Evolutionary conservation across 805 yeast genomes (phyloP), one percentile per base, ranked within the genome.

Genomic region (Yamadazyma sp.): DNA sequence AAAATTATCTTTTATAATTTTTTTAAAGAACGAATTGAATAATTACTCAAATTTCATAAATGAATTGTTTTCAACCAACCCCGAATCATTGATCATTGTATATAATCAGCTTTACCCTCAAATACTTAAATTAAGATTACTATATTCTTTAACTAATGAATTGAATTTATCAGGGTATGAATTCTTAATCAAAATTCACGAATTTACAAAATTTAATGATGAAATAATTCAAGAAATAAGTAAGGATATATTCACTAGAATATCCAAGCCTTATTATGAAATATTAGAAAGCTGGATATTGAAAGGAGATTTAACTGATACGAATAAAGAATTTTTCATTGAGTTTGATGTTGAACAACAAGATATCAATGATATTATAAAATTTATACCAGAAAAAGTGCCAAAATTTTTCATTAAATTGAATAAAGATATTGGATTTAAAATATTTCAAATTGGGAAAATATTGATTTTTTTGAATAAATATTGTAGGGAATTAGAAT

Each of bases 401-500:
- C 85, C 86, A 0, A 34, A 42, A 6, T 75, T 76, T 43, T 52
- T 78, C 22, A 44, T 69, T 7, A 30, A 39, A 10, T 51, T 45
- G 21, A 50, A 52, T 2, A 44, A 44, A 5, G 53, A 56, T 10
- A 48, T 68, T 2, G 70, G 78, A 3, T 48, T 57, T 16, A 65
- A 70, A 38, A 69, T 80, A 5, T 77, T 65, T 45, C 78, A 81
- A 33, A 77, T 83, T 13, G 98, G 98, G 0, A 79, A 82, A 42
- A 74, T 85, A 5, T 60, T 81, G 5, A 68, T 76, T 7, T 89
- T 81, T 51, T 59, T 89, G 30, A 74, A 77, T 23, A 64, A 64
- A 18, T 71, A 73, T 28, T 86, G 96, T 56, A 73, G 74, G 22
- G 93, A 86, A 46, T 59, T 76, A 18, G 69, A 69, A 25, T 86